Conservation (phyloP, 2,329 filamentous ascomycete species). For the Sporothrix humicola region DNA sequence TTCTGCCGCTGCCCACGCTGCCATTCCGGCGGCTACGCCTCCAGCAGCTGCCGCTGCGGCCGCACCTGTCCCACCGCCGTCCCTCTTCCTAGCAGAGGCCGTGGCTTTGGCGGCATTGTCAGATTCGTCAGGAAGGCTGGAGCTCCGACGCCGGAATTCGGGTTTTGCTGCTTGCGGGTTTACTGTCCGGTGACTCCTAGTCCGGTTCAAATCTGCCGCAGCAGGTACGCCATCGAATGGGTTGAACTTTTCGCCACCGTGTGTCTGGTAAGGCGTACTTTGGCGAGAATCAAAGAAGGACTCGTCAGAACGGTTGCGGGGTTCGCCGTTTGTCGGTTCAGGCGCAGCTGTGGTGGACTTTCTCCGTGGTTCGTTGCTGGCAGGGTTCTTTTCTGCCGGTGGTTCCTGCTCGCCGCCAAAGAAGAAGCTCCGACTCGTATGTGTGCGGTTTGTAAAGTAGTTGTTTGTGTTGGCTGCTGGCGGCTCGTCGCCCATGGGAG, state of each 20-base stretch:
- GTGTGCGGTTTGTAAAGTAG: constrained; percentile 51
- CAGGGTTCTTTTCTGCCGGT: constrained; percentile 39
- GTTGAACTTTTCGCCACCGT: constrained; percentile 64
- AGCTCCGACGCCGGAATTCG: constrained; percentile 43
- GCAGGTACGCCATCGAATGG: constrained; percentile 54
- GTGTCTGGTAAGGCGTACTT: constrained; percentile 62
- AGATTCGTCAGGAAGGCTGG: constrained; percentile 44
- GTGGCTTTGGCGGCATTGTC: constrained; percentile 40
- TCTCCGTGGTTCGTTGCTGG: constrained; percentile 42
- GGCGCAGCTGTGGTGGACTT: constrained; percentile 53
- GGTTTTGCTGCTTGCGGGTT: constrained; percentile 36
- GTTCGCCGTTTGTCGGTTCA: constrained; percentile 46
- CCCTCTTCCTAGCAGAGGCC: constrained; percentile 13
- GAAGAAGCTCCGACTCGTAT: constrained; percentile 30
- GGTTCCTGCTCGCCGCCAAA: constrained; percentile 19
- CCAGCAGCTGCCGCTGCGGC: not conserved
- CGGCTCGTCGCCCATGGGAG: constrained; percentile 60
- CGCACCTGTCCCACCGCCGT: not conserved
- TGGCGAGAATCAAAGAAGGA: constrained; percentile 56
- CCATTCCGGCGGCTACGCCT: not conserved
- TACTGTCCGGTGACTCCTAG: constrained; percentile 53
- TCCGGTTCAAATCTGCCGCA: constrained; percentile 49
- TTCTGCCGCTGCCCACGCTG: constrained; percentile 6
- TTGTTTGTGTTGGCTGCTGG: constrained; percentile 56
- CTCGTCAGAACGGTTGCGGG: constrained; percentile 31